These are phyloP conservation scores for Houttuynia cordata DNA, from an alignment of 164 flowering plant genomes.

Conservation along the genomic window DNA sequence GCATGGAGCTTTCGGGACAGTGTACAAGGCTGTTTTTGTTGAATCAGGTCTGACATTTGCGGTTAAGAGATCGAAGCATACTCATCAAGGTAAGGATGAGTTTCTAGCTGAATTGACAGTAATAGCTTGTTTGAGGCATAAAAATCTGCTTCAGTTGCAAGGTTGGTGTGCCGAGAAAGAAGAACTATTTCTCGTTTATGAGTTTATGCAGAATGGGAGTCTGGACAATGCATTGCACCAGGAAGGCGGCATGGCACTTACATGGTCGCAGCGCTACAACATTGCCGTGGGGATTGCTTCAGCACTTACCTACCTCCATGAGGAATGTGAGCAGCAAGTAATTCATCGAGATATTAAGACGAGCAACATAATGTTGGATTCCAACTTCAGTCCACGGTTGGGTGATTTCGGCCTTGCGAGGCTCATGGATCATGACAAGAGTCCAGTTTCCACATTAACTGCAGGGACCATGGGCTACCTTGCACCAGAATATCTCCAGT, in stretches of 20 bases:
- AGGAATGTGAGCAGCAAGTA: slow-evolving; percentile 91
- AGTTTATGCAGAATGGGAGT: slow-evolving; percentile 88
- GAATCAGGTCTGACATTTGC: slow-evolving; percentile 13
- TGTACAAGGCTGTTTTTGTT: slow-evolving; percentile 16
- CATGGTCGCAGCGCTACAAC: slow-evolving; percentile 54
- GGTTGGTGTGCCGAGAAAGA: slow-evolving; percentile 96
- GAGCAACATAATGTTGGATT: slow-evolving; percentile 75
- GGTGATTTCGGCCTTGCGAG: slow-evolving; percentile 91
- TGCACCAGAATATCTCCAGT: slow-evolving; percentile 93
- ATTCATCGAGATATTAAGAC: slow-evolving; percentile 88
- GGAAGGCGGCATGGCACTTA: slow-evolving; percentile 26
- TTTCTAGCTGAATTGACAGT: slow-evolving; percentile 66
- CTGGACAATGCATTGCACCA: slow-evolving; percentile 54
- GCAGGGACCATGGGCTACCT: slow-evolving; percentile 97
- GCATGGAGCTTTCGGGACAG: slow-evolving; percentile 22
- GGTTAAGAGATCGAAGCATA: slow-evolving; percentile 33
- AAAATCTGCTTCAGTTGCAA: slow-evolving; percentile 71
- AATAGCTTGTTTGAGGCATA: slow-evolving; percentile 80
- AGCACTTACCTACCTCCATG: slow-evolving; percentile 59
- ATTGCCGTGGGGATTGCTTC: slow-evolving; percentile 76
- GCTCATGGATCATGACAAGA: slow-evolving; percentile 83
- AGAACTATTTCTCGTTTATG: slow-evolving; percentile 73
- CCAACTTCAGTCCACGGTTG: slow-evolving; percentile 52
- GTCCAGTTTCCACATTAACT: slow-evolving; percentile 81
- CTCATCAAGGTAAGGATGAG: slow-evolving; percentile 63